These are phyloP conservation scores for Lophiostoma macrostomum DNA, from an alignment of 495 filamentous ascomycete genomes.

Conservation along the genomic window DNA sequence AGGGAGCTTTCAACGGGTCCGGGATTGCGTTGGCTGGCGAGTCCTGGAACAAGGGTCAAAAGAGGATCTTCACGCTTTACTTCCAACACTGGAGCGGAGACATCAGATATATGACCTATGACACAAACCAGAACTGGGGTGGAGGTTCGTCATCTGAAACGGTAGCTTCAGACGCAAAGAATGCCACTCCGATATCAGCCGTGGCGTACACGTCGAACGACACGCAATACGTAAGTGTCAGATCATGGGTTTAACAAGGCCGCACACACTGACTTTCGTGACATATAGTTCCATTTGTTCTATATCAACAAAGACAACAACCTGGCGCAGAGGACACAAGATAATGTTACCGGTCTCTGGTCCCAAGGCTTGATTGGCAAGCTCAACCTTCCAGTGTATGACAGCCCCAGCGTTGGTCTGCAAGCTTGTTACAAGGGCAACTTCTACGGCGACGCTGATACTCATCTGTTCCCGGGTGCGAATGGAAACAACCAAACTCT, in stretches of 20 bases:
- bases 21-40: conserved; percentile 41
- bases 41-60: conserved; percentile 33
- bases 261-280: not conserved
- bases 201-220: conserved; percentile 37
- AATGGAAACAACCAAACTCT: conserved; percentile 12
- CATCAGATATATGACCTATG: conserved; percentile 36
- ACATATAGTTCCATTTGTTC: conserved; percentile 38
- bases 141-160: conserved; percentile 35
- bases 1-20: conserved; percentile 42
- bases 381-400: conserved; percentile 34
- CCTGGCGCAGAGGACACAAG: conserved; percentile 33
- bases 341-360: conserved; percentile 39
- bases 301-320: conserved; percentile 38
- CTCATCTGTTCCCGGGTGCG: too few species aligned
- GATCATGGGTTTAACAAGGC: not conserved
- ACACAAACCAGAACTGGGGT: conserved; percentile 29
- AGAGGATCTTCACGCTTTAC: conserved; percentile 38
- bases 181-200: conserved; percentile 39
- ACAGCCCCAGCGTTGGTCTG: conserved; percentile 37
- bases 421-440: conserved; percentile 43
- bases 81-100: conserved; percentile 41
- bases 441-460: conserved; percentile 39
- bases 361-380: conserved; percentile 31
- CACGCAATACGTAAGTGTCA: conserved; percentile 22
- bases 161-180: conserved; percentile 42